phyloP scores from a whole-genome alignment of 192 early-diverging fungal species.

The Podila verticillata region DNA sequence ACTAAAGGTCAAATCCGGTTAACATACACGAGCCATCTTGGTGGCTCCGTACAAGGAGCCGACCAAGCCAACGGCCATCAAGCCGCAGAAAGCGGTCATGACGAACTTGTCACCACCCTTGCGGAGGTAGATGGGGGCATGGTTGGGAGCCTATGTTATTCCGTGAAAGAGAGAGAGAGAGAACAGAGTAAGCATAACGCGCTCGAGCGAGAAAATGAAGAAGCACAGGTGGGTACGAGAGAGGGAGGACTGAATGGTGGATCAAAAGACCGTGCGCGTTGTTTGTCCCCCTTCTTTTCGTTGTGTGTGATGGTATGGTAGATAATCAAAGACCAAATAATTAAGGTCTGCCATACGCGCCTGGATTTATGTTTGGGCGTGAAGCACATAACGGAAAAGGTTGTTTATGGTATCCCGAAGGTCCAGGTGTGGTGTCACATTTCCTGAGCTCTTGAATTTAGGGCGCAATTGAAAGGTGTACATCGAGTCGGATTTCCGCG shows the following conservation, averaged over 20 bases:
- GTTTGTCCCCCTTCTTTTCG: neutral
- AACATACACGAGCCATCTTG: slow-evolving; percentile 51
- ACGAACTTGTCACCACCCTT: slow-evolving; percentile 47
- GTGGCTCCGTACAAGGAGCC: slow-evolving; percentile 44
- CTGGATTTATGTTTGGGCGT: too few relatives aligned
- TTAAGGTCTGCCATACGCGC: too few relatives aligned
- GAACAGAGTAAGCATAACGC: neutral
- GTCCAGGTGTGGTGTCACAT: too few relatives aligned
- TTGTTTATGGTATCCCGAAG: too few relatives aligned
- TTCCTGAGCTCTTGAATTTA: too few relatives aligned
- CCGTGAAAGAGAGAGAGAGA: neutral
- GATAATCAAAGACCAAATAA: too few relatives aligned
- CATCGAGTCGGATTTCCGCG: too few relatives aligned
- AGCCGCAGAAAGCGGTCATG: slow-evolving; percentile 23
- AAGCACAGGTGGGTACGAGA: too few relatives aligned
- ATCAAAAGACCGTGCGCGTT: neutral
- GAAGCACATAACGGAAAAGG: too few relatives aligned
- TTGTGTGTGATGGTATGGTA: neutral
- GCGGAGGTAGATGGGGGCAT: slow-evolving; percentile 47
- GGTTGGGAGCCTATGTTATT: slow-evolving; percentile 17
- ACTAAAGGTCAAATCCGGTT: neutral
- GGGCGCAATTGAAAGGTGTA: too few relatives aligned
- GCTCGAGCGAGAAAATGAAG: neutral
- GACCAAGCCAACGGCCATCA: slow-evolving; percentile 26
- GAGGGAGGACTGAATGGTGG: neutral